These are phyloP conservation scores for Trypanosoma mega DNA, from an alignment of 208 protist species.

Conservation along the genomic window DNA sequence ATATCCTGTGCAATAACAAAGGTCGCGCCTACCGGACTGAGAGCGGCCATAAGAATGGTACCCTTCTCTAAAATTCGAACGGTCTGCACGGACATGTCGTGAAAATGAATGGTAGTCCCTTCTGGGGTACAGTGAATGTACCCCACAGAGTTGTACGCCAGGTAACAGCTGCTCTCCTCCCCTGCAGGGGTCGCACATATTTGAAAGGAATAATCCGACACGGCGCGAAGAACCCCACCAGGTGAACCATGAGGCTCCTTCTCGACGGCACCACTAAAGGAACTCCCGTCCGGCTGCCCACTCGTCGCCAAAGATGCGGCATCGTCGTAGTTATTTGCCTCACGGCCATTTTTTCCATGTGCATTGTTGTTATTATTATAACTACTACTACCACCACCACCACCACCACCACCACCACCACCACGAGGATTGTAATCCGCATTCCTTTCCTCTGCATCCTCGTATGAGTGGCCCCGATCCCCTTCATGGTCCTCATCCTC, in stretches of 20 bases:
- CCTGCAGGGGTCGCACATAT: conserved; percentile 71
- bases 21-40: conserved; percentile 73
- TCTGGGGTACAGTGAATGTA: conserved; percentile 68
- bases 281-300: no score
- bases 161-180: conserved; percentile 71
- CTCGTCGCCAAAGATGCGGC: background rate
- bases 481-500: conserved; percentile 29
- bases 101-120: conserved; percentile 75
- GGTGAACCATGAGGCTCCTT: no score
- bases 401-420: conserved; percentile 17
- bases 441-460: background rate
- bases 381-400: conserved; percentile 7
- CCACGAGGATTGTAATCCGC: background rate
- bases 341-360: background rate
- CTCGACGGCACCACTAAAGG: no score
- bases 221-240: background rate
- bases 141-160: conserved; percentile 85
- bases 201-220: conserved; percentile 79
- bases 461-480: no score
- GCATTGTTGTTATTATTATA: no score
- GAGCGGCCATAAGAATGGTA: conserved; percentile 65
- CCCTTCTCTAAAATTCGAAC: conserved; percentile 63
- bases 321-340: conserved; percentile 12
- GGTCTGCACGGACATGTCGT: conserved; percentile 70
- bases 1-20: conserved; percentile 51